Evolutionary conservation across 2,329 filamentous ascomycete species (phyloP), one percentile per base, ranked within the genome.

Genomic region (Bipolaris victoriae): DNA sequence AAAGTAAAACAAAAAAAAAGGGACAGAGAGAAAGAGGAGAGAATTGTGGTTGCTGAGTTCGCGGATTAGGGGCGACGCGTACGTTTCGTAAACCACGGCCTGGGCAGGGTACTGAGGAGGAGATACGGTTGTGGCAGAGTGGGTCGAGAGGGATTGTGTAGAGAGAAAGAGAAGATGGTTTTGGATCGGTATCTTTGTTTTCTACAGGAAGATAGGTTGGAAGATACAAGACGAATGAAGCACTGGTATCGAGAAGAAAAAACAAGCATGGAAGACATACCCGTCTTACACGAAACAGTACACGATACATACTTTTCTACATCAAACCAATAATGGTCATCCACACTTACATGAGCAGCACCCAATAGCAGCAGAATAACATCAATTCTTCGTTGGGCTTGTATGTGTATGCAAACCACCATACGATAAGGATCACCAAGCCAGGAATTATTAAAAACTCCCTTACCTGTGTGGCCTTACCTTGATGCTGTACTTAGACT

Each of bases 1-100:
- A 41, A 64, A 57, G 53, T 70, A 33, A 10, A n/a, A 26, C 7
- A 24, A 24, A 24, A 26, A 26, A 1, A 7, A 7, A 9, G 6
- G 7, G 26, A 26, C 6, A 7, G 22, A 24, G 13, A 16, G 29
- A 36, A 40, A 18, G 26, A 15, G 22, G 2, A 2, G 7, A 24
- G 26, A 6, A 4, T 33, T 5, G 7, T 26, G 15, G 13, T 26
- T 26, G 36, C 47, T 40, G 33, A 49, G 24, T 9, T 9, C 5
- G 15, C 7, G n/a, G 10, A n/a, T 18, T 18, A 56, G 31, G 52
- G 3, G n/a, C 22, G 11, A 56, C 40, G 10, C 47, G 47, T 18
- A 20, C 36, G 13, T 46, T 51, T 31, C 11, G 48, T 10, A 52
- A 43, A 20, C 41, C 49, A 26, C n/a, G 18, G 29, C 41, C 20